Evolutionary conservation across 495 filamentous ascomycete species (phyloP).

Genomic region (Tuber melanosporum): DNA sequence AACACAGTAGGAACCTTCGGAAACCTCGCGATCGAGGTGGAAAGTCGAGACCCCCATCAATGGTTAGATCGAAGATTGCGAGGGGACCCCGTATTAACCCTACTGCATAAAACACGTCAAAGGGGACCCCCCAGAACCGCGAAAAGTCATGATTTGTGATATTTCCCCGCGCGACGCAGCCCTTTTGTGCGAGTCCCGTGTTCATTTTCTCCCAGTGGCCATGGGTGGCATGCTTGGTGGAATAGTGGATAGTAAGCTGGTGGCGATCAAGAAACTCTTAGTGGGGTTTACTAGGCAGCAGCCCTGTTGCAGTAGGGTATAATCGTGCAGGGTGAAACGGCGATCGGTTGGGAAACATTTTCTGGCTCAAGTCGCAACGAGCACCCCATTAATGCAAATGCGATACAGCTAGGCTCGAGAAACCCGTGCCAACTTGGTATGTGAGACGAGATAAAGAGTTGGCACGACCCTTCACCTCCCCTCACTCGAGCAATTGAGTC

Average conservation of each 20-base stretch:
- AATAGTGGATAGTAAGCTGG: neutral
- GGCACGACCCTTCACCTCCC: neutral
- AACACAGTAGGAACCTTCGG: neutral
- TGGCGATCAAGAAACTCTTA: neutral
- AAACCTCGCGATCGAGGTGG: neutral
- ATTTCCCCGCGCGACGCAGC: too few relatives aligned
- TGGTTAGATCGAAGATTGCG: neutral
- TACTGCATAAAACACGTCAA: neutral
- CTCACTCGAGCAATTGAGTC: neutral
- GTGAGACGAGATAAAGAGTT: neutral
- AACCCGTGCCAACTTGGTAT: neutral
- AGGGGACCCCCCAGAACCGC: too few relatives aligned
- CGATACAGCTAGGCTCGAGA: neutral
- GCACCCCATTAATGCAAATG: neutral
- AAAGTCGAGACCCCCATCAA: neutral
- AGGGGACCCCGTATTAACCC: neutral
- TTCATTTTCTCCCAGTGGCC: too few relatives aligned
- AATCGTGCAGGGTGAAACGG: neutral
- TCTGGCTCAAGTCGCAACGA: neutral
- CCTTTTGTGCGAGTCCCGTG: neutral
- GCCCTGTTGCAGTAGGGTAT: neutral
- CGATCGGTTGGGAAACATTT: neutral
- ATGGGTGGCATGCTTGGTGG: neutral
- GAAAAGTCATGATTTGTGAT: neutral
- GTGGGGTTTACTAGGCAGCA: neutral